Base-by-base conservation (phyloP, 1,284 basidiomycete genomes). In the Boletus sp. region DNA sequence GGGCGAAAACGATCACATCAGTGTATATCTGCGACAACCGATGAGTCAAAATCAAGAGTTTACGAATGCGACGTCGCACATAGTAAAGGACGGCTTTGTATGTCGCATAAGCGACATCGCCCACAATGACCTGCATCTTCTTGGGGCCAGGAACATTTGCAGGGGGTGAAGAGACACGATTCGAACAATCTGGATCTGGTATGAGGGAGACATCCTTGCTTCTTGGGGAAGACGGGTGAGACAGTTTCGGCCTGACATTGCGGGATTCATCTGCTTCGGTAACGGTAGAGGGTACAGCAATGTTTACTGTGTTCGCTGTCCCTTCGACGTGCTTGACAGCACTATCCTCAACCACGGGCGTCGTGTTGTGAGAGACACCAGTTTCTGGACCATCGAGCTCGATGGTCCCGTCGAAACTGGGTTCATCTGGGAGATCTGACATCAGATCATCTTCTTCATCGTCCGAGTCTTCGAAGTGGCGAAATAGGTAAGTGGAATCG, bases 41-140 rank as follows among this genome's bases (percentile, higher is more conserved):
- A 25, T 50, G 20, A 48, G 48, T 41, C 16, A 41, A 41, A 42
- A 23, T 46, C 37, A 33, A 22, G 17, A 32, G 48, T 8, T 16
- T 26, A 33, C 27, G 43, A 35, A 40, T 23, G 23, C 25, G 32
- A 46, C 1, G 50, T 35, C 80, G 65, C 54, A 89, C 88, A 67
- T 89, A 94, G 69, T 90, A 92, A 12, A 94, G 72, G 30, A 93
- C 76, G 0, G 90, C 86, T 61, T 78, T 82, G 67, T 91, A 94
- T 0, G 91, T 94, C 7, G 78, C 72, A 66, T 90, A 93, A 1
- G 91, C 84, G 4, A 86, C 82, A 64, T 94, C 91, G 44, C 75
- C 74, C 20, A 93, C 78, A 10, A 88, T 69, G 12, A 91, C 79
- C 17, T 72, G 77, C 41, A 76, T 70, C 65, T 83, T 87, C 44